Conservation (phyloP, 2,329 filamentous ascomycete species). For the Aspergillus ibericus region DNA sequence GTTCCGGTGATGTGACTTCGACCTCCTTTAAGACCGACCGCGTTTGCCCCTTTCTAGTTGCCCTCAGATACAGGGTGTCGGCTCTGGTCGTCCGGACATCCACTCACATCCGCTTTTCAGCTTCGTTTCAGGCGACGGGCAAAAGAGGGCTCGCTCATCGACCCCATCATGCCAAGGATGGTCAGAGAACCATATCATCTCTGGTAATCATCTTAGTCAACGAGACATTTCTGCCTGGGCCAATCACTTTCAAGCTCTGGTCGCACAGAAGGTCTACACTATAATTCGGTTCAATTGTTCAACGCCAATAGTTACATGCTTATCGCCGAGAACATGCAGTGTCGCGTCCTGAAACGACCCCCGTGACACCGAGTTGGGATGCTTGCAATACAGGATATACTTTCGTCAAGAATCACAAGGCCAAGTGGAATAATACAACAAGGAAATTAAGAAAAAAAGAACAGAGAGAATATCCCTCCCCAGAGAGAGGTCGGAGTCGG, state of each 20-base stretch:
- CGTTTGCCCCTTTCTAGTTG: too few species aligned
- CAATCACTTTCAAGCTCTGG: slow-evolving; percentile 5
- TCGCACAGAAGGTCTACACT: slow-evolving; percentile 15
- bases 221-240: not conserved
- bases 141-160: not conserved
- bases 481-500: not conserved
- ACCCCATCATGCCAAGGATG: not conserved
- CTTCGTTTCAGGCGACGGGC: not conserved
- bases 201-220: slow-evolving; percentile 2
- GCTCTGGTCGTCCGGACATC: too few species aligned
- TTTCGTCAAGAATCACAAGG: slow-evolving; percentile 17
- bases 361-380: slow-evolving; percentile 17
- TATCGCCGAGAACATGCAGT: slow-evolving; percentile 23
- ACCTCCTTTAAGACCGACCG: too few species aligned
- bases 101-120: not conserved
- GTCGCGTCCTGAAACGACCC: slow-evolving; percentile 20
- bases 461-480: slow-evolving; percentile 19
- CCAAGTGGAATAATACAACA: slow-evolving; percentile 23
- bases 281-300: slow-evolving; percentile 16
- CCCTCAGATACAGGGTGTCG: too few species aligned
- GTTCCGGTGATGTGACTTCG: too few species aligned
- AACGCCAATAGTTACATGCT: slow-evolving; percentile 25
- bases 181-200: slow-evolving; percentile 1
- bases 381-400: slow-evolving; percentile 19
- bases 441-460: slow-evolving; percentile 14